Conservation (phyloP, 805 yeast genomes). For the Sugiyamaella mastotermitis region DNA sequence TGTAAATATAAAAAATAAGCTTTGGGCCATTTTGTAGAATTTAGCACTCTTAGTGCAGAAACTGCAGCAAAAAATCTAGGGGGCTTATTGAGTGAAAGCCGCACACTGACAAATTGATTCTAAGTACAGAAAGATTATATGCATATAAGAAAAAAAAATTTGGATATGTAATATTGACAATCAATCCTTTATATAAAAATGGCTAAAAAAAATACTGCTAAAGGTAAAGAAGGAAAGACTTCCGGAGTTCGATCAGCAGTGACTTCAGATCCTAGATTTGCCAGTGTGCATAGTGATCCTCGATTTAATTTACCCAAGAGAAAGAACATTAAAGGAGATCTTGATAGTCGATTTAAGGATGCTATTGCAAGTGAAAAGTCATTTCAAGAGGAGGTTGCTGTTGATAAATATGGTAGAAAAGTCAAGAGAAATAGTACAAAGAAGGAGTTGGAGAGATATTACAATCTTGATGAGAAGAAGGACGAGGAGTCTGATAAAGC, state of each 20-base stretch:
- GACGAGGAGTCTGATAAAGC: conserved; percentile 25
- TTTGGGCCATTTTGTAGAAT: no score
- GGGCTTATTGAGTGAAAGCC: no score
- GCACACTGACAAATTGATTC: no score
- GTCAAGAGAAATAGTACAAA: conserved; percentile 41
- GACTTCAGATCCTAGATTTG: conserved; percentile 68
- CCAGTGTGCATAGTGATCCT: conserved; percentile 78
- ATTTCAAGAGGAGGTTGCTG: conserved; percentile 50
- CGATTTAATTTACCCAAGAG: conserved; percentile 71
- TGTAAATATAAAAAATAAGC: no score
- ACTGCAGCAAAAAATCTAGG: no score
- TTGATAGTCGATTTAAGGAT: conserved; percentile 81
- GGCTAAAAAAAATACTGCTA: neutral
- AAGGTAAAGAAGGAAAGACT: neutral
- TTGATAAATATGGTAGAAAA: conserved; percentile 85
- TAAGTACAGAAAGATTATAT: no score
- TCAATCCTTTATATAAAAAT: no score
- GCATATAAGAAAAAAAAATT: no score
- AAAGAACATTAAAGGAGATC: conserved; percentile 63
- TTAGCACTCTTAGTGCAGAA: no score
- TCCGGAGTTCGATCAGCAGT: conserved; percentile 26
- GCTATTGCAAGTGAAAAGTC: conserved; percentile 54
- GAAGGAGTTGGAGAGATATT: conserved; percentile 59
- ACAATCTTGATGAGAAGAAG: conserved; percentile 43
- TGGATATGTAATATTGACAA: no score